A percentile compares a stretch with the other conserved stretches of the same genome.
These are phyloP conservation scores for Dipteronia dyeriana DNA, from an alignment of 345 rosid genomes.

Conservation along the genomic window DNA sequence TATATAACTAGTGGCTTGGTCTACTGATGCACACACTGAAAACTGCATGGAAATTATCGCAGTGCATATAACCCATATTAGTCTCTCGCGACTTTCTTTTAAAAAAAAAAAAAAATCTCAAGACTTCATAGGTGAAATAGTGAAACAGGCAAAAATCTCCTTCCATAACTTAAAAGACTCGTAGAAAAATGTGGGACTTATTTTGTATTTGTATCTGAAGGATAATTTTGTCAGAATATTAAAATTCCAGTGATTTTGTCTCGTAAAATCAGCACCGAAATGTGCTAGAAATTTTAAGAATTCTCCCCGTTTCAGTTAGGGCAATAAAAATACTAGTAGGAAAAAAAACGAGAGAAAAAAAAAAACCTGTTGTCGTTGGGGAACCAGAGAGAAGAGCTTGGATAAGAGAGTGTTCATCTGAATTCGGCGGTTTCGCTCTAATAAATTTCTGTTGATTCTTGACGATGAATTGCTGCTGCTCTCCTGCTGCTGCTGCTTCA, in stretches of 20 bases:
- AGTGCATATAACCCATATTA: too few species aligned
- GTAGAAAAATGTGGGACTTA: too few species aligned
- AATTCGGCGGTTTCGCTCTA: slow-evolving; percentile 16
- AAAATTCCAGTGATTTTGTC: too few species aligned
- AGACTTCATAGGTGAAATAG: too few species aligned
- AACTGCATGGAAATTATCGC: background rate
- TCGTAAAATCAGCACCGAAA: too few species aligned
- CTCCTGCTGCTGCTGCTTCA: background rate
- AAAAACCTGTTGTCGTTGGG: background rate
- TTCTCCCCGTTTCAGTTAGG: background rate
- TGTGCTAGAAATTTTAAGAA: too few species aligned
- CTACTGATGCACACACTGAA: background rate
- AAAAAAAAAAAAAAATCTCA: too few species aligned
- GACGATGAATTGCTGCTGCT: background rate
- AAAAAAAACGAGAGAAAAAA: background rate
- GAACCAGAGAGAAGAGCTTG: slow-evolving; percentile 10
- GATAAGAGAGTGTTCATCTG: slow-evolving; percentile 7
- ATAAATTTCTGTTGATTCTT: background rate
- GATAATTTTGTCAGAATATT: too few species aligned
- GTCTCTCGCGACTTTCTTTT: too few species aligned
- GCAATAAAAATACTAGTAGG: background rate
- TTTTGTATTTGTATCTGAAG: too few species aligned
- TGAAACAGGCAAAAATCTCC: too few species aligned
- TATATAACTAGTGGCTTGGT: slow-evolving; percentile 5
- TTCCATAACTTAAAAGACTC: too few species aligned